phyloP scores from a whole-genome alignment of 768 basidiomycete genomes.

The Russula foetens region DNA sequence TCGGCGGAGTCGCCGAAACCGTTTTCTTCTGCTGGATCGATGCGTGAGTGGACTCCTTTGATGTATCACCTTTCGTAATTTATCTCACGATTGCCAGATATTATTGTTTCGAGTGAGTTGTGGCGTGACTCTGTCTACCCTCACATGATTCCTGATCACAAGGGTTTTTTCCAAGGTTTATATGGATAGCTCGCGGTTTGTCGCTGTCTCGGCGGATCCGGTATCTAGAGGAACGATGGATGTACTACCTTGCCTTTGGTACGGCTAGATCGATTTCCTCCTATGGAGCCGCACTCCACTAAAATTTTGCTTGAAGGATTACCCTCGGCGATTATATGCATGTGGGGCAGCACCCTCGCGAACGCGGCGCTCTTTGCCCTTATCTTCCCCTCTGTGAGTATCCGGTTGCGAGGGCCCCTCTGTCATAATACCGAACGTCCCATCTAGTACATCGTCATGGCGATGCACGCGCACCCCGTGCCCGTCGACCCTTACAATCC shows the following conservation, averaged over 20 bases:
- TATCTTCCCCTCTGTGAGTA: constrained; percentile 65
- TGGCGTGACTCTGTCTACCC: not conserved
- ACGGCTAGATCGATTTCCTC: constrained; percentile 18
- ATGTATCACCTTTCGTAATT: not conserved
- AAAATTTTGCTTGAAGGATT: constrained; percentile 41
- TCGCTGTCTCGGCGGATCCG: constrained; percentile 61
- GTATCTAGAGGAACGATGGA: constrained; percentile 82
- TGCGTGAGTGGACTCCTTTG: constrained; percentile 45
- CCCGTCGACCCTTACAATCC: constrained; percentile 74
- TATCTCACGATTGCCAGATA: constrained; percentile 42
- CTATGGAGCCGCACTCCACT: not conserved
- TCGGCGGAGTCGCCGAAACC: constrained; percentile 55
- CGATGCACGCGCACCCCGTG: constrained; percentile 66
- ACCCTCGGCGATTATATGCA: constrained; percentile 65
- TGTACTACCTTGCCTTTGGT: constrained; percentile 84
- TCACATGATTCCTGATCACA: constrained; percentile 1
- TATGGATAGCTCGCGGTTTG: constrained; percentile 69
- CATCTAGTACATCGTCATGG: constrained; percentile 78
- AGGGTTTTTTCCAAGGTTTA: constrained; percentile 41
- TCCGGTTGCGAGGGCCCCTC: not conserved
- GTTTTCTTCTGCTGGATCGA: constrained; percentile 81
- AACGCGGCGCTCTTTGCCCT: constrained; percentile 81
- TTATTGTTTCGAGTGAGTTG: constrained; percentile 82
- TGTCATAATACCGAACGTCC: not conserved
- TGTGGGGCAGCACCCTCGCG: constrained; percentile 63